Evolutionary conservation across 768 basidiomycete species (phyloP), one percentile per base, ranked within the genome.

Genomic region (Suillus tomentosus): DNA sequence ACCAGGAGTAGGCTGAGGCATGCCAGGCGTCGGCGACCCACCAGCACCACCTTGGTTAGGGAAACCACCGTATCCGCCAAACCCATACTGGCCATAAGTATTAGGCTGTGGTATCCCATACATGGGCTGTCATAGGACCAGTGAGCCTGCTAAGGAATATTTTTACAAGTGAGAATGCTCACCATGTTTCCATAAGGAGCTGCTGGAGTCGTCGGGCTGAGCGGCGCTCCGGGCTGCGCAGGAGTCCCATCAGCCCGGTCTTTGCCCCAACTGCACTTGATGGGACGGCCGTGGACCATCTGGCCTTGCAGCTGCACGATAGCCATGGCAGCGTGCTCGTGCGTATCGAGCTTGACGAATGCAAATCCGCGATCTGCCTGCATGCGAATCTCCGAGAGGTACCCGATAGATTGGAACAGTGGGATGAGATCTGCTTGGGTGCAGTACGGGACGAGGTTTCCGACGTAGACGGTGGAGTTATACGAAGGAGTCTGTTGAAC

Each of bases 231-330:
- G 19, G 79, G 76, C 62, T 85, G 82, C 31, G 85, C 81, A 62
- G 81, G 79, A 31, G 84, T 85, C 40, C 87, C 91, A 74, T 91
- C 90, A 27, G 87, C 90, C 66, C 94, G 85, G 75, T 98, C 96
- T 78, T 98, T 99, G 63, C 97, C 97, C 97, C 97, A 99, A 71
- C 94, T 95, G 78, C 94, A 96, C 79, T 98, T 99, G 83, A 99
- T 94, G 9, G 96, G 95, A 45, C 97, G 81, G 56, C 96, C 96
- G 68, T 99, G 97, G 34, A 99, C 94, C 84, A 95, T 92, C 80
- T 95, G 93, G 61, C 96, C 96, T 77, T 96, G 94, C 60, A 99
- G 82, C 76, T 98, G 95, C 66, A 96, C 91, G 72, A 99, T 99
- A 45, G 96, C 96, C 88, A 95, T 90, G 9, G 97, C 96, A 62